Conservation (phyloP, 192 early-diverging fungal genomes). For the Entomortierella lignicola region DNA sequence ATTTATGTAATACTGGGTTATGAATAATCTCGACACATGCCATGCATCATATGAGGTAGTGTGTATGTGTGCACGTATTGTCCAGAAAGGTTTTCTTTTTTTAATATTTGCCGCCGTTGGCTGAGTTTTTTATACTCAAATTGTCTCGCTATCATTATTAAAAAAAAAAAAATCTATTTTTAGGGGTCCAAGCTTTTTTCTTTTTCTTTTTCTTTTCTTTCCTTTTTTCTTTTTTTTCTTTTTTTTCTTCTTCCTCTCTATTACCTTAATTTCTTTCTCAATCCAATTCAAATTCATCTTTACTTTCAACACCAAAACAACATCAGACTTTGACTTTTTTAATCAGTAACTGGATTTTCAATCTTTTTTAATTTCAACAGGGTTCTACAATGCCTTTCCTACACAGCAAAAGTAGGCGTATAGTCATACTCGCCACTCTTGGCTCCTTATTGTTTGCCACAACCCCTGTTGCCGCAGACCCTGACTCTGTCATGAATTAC, state of each 20-base stretch:
- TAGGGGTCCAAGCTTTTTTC: neutral
- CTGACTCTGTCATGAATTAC: constrained; percentile 34
- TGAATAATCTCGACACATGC: too few relatives aligned
- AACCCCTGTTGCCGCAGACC: neutral
- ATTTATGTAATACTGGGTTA: too few relatives aligned
- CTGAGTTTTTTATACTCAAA: too few relatives aligned
- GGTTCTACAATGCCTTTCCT: neutral
- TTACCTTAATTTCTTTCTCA: neutral
- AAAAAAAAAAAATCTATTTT: constrained; percentile 5
- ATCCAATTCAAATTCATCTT: neutral
- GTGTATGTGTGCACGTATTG: too few relatives aligned
- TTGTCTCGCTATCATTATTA: too few relatives aligned
- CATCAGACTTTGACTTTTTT: too few relatives aligned
- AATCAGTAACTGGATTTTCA: too few relatives aligned
- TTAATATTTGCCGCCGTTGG: too few relatives aligned
- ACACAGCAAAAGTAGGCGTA: neutral
- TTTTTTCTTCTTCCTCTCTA: neutral
- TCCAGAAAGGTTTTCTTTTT: too few relatives aligned
- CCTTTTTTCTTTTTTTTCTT: neutral
- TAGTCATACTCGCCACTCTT: neutral
- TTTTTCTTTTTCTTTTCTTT: neutral
- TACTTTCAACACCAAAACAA: neutral
- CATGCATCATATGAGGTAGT: too few relatives aligned
- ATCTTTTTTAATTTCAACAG: neutral
- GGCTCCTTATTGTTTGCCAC: neutral